Conservation (phyloP, 2,329 filamentous ascomycete genomes). For the Rhynchosporium secalis region DNA sequence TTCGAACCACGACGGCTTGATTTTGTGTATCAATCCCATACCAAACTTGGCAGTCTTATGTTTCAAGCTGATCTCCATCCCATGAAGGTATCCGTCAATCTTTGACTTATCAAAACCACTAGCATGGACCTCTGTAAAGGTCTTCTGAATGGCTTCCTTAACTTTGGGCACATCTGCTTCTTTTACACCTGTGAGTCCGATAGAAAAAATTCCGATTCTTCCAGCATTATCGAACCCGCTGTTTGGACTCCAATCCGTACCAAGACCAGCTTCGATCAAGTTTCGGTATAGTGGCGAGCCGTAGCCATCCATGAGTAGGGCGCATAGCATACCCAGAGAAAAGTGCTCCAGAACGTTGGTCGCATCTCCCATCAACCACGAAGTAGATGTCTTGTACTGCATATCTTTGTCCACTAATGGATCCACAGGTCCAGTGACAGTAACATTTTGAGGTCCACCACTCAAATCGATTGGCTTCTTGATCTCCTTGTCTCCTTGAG, state of each 20-base stretch:
- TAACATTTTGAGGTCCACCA: slow-evolving; percentile 66
- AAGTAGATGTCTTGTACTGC: slow-evolving; percentile 91
- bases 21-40: slow-evolving; percentile 82
- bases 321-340: slow-evolving; percentile 77
- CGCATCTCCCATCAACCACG: slow-evolving; percentile 86
- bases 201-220: slow-evolving; percentile 79
- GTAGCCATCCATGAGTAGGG: slow-evolving; percentile 88
- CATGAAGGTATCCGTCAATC: slow-evolving; percentile 90
- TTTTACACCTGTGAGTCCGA: slow-evolving; percentile 87
- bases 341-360: slow-evolving; percentile 86
- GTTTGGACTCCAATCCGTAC: slow-evolving; percentile 92
- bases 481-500: slow-evolving; percentile 68
- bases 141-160: slow-evolving; percentile 70
- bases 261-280: slow-evolving; percentile 84
- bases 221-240: slow-evolving; percentile 84
- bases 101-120: slow-evolving; percentile 88
- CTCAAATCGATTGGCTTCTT: slow-evolving; percentile 73
- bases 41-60: slow-evolving; percentile 97
- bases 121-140: slow-evolving; percentile 66
- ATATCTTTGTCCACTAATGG: slow-evolving; percentile 81
- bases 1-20: slow-evolving; percentile 94
- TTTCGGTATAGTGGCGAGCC: slow-evolving; percentile 90
- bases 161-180: slow-evolving; percentile 76
- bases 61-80: slow-evolving; percentile 88
- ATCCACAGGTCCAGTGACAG: slow-evolving; percentile 78